These are phyloP conservation scores for Pterula multifida DNA, from an alignment of 1,284 basidiomycete genomes.

Conservation along the genomic window DNA sequence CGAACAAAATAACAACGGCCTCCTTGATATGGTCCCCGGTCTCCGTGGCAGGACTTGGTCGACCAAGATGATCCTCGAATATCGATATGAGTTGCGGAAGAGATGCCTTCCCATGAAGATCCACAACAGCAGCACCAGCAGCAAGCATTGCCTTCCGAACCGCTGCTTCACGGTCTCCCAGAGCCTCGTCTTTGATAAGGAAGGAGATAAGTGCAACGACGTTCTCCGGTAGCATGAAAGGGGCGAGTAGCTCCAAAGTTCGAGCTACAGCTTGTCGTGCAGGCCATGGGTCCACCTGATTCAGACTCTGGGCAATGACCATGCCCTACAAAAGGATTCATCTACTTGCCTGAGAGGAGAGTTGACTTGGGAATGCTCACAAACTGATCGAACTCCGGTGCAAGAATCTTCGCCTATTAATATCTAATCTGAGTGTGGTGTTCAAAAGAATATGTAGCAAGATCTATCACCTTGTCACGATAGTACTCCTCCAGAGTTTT, in stretches of 20 bases:
- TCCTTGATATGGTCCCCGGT: conserved; percentile 86
- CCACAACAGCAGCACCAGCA: conserved; percentile 77
- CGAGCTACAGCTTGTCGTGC: conserved; percentile 70
- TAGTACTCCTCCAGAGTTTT: conserved; percentile 60
- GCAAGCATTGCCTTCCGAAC: conserved; percentile 84
- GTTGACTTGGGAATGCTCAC: conserved; percentile 29
- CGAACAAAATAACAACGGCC: conserved; percentile 90
- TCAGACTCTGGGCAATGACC: conserved; percentile 84
- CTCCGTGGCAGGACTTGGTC: conserved; percentile 53
- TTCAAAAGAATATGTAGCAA: too few species aligned
- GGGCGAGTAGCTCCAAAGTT: conserved; percentile 62
- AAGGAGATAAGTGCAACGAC: conserved; percentile 82
- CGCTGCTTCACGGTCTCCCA: conserved; percentile 78
- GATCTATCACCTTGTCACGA: conserved; percentile 65
- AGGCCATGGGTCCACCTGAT: conserved; percentile 88
- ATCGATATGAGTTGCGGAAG: conserved; percentile 72
- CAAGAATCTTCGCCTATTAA: conserved; percentile 74
- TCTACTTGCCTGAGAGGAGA: conserved; percentile 3
- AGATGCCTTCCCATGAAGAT: conserved; percentile 67
- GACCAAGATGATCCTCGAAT: conserved; percentile 75
- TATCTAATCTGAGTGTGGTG: too few species aligned
- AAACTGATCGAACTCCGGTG: conserved; percentile 85
- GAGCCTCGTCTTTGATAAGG: conserved; percentile 73
- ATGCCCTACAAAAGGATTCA: conserved; percentile 57
- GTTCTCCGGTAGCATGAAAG: conserved; percentile 51